Percentiles rank a stretch among this genome's conserved stretches.
Evolutionary conservation across 2,329 filamentous ascomycete genomes (phyloP).

Genomic region (Diplodia scrobiculata): DNA sequence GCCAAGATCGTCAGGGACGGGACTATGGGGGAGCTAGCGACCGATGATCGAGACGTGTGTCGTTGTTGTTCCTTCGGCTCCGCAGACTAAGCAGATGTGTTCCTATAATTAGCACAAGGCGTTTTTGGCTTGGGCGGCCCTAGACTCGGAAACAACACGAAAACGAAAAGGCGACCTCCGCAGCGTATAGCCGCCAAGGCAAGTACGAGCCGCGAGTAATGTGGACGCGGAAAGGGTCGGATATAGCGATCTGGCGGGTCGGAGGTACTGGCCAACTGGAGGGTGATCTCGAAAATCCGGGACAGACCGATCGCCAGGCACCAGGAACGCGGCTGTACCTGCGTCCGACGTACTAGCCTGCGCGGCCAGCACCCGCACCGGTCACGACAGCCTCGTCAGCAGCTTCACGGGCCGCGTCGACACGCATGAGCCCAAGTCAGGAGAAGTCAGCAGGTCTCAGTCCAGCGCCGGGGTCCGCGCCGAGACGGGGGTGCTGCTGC

Average conservation of each 20-base stretch:
- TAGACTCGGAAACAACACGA: neutral
- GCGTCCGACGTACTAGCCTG: neutral
- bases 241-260: slow-evolving; percentile 40
- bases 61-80: neutral
- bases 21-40: neutral
- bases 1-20: neutral
- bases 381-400: neutral
- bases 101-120: neutral
- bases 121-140: neutral
- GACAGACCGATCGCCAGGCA: slow-evolving; percentile 1
- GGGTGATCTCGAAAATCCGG: slow-evolving; percentile 11
- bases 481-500: neutral
- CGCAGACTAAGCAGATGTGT: neutral
- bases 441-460: slow-evolving; percentile 13
- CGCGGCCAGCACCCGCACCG: neutral
- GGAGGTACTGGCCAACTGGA: slow-evolving; percentile 49
- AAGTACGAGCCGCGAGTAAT: neutral
- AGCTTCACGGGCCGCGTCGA: neutral
- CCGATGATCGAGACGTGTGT: neutral
- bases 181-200: neutral
- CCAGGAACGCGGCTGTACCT: neutral
- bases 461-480: neutral
- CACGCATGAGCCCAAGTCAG: neutral
- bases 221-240: neutral
- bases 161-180: neutral